These are phyloP conservation scores for Globisporangium paroecandrum DNA, from an alignment of 352 stramenopile genomes.

Conservation along the genomic window DNA sequence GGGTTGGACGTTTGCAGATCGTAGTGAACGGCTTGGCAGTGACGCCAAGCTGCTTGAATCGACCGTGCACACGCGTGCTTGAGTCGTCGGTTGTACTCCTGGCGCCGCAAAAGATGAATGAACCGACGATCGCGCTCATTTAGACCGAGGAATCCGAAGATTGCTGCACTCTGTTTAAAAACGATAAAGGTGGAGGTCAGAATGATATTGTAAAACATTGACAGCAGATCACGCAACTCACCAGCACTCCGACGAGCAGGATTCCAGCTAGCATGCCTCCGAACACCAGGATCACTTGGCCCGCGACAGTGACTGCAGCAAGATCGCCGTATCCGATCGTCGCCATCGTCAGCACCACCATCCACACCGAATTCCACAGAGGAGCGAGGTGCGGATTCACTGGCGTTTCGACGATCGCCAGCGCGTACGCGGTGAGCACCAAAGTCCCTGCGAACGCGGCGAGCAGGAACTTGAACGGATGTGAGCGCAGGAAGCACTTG, in stretches of 20 bases:
- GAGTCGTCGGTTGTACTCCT: conserved; percentile 40
- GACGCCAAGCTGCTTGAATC: conserved; percentile 60
- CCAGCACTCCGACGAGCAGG: conserved; percentile 62
- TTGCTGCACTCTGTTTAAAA: conserved; percentile 48
- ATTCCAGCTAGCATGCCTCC: conserved; percentile 71
- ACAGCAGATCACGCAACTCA: conserved; percentile 21
- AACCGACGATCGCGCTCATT: conserved; percentile 60
- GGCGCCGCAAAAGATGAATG: conserved; percentile 41
- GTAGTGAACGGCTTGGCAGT: conserved; percentile 17
- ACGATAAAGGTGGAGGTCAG: not conserved
- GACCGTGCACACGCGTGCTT: conserved; percentile 47
- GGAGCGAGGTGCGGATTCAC: conserved; percentile 63
- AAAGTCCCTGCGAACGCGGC: conserved; percentile 38
- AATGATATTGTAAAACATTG: not conserved
- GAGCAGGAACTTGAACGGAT: conserved; percentile 61
- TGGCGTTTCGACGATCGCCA: conserved; percentile 63
- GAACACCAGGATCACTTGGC: conserved; percentile 57
- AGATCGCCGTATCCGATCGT: conserved; percentile 77
- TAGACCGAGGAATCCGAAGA: conserved; percentile 58
- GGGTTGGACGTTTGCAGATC: not conserved
- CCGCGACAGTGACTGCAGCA: conserved; percentile 43
- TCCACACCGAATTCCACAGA: conserved; percentile 58
- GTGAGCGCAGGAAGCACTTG: conserved; percentile 72
- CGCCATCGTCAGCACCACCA: conserved; percentile 73
- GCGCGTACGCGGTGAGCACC: conserved; percentile 54